These are phyloP conservation scores for Candida germanica DNA, from an alignment of 805 yeast genomes.

Conservation along the genomic window DNA sequence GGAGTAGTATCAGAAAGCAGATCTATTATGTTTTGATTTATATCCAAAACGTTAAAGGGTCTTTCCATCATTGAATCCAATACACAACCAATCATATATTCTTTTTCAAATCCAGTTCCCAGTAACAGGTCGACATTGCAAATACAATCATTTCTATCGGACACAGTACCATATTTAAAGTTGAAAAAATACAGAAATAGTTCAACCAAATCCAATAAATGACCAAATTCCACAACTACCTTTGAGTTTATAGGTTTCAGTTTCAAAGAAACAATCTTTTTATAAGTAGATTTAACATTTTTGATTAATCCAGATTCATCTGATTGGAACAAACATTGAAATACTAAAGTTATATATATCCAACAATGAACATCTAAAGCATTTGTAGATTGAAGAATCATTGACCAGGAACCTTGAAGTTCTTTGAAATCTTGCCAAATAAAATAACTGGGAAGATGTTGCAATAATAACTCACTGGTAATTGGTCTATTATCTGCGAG, in stretches of 20 bases:
- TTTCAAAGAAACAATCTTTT: constrained; percentile 2
- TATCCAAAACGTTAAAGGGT: constrained; percentile 9
- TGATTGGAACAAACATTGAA: constrained; percentile 11
- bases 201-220: constrained; percentile 6
- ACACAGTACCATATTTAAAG: constrained; percentile 1
- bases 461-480: neutral
- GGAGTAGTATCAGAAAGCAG: neutral
- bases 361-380: constrained; percentile 6
- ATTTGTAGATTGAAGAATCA: constrained; percentile 5
- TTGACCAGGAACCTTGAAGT: constrained; percentile 6
- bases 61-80: constrained; percentile 5
- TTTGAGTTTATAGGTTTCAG: neutral
- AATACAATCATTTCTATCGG: neutral
- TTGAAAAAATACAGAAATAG: constrained; percentile 8
- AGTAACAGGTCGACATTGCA: constrained; percentile 1
- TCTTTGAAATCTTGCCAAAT: constrained; percentile 9
- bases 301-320: constrained; percentile 4
- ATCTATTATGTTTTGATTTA: neutral
- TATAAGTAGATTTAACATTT: constrained; percentile 3
- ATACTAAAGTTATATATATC: constrained; percentile 9
- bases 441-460: constrained; percentile 14
- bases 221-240: neutral
- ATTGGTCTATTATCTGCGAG: constrained; percentile 2
- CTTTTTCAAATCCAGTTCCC: constrained; percentile 8
- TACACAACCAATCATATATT: constrained; percentile 3